Evolutionary conservation across 2,329 filamentous ascomycete genomes (phyloP), one percentile per base, ranked within the genome.

Genomic region (Seiridium unicorne): DNA sequence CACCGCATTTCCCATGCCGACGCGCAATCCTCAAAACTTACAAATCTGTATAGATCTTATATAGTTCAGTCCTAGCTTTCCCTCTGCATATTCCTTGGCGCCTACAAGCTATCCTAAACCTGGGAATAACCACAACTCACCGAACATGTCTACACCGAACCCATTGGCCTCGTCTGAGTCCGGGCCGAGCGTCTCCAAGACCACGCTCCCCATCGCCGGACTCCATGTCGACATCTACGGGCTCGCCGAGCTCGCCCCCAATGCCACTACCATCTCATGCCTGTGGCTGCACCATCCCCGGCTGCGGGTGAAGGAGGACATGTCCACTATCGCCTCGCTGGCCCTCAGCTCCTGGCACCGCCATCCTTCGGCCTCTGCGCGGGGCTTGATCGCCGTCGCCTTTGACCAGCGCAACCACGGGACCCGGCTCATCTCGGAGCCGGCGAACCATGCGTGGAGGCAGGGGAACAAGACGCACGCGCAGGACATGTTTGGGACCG

Each of bases 401-500:
- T 96, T 97, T 74, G 95, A 98, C 76, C 93, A 97, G 79, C 85
- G 94, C 51, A 98, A 98, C 74, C 95, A 98, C 75, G 95, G 95
- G 34, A 83, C 84, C 3, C 81, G 95, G 58, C 75, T 87, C 61
- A 84, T 94, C 2, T 82, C 89, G 67, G 77, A 84, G 6, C 66
- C 81, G 18, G 87, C 89, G 34, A 98, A 97, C 72, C 81, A 89
- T 66, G 82, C 89, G 3, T 98, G 93, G 94, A 84, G 85, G 48
- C 76, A 85, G 44, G 93, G 92, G 36, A 97, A 97, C 71, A 79
- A 83, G 42, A 84, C 81, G 5, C 95, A 98, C 77, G 94, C 93
- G 0, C 87, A 92, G 71, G 95, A 99, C 74, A 97, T 99, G 93
- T 93, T 95, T 72, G 87, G 85, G 36, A 85, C 87, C 62, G 89